phyloP scores from a whole-genome alignment of 1,284 basidiomycete genomes.

The Trichosporon coremiiforme region DNA sequence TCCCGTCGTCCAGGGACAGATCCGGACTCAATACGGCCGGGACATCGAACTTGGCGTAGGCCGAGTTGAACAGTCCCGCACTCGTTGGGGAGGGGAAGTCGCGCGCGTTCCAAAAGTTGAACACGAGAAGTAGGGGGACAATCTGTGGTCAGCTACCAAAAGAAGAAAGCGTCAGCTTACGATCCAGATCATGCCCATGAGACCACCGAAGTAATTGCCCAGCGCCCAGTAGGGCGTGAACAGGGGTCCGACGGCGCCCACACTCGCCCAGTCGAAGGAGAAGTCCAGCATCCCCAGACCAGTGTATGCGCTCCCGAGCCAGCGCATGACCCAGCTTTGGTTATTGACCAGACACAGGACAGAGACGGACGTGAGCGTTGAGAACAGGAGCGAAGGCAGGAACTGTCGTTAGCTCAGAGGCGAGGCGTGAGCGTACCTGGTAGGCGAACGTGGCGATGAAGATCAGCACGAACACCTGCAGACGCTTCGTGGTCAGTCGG shows the following conservation, averaged over 20 bases:
- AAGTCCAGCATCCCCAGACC: constrained; percentile 60
- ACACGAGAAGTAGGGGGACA: constrained; percentile 57
- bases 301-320: constrained; percentile 59
- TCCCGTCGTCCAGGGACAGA: constrained; percentile 57
- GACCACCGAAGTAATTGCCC: constrained; percentile 54
- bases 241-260: constrained; percentile 58
- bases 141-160: constrained; percentile 33
- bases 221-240: constrained; percentile 61
- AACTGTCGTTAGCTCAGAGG: constrained; percentile 49
- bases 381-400: constrained; percentile 59
- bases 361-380: constrained; percentile 59
- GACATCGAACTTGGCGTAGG: constrained; percentile 55
- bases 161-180: constrained; percentile 36
- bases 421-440: constrained; percentile 30
- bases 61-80: constrained; percentile 53
- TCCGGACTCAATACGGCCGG: constrained; percentile 51
- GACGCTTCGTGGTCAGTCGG: constrained; percentile 50
- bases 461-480: constrained; percentile 57
- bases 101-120: constrained; percentile 59
- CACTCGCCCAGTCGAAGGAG: constrained; percentile 60
- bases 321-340: constrained; percentile 54
- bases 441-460: constrained; percentile 57
- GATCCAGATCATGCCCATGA: constrained; percentile 59
- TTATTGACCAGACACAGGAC: constrained; percentile 59
- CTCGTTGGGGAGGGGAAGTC: constrained; percentile 52